phyloP scores from a whole-genome alignment of 257 asterid genomes.

The Rauvolfia tetraphylla region DNA sequence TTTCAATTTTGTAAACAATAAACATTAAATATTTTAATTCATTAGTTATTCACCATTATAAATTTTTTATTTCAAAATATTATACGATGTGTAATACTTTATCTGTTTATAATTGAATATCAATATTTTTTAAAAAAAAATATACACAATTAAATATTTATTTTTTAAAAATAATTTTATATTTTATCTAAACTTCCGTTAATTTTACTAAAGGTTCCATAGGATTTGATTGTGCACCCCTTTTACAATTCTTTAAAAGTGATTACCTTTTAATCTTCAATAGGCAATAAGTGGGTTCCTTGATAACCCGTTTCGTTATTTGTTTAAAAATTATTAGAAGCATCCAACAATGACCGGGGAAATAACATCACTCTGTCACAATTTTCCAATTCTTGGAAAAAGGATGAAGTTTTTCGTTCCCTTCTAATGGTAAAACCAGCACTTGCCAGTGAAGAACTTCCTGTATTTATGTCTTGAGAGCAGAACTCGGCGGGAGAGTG shows the following conservation, averaged over 20 bases:
- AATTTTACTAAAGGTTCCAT: neutral
- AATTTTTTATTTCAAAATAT: too few relatives aligned
- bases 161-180: too few relatives aligned
- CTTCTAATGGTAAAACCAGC: neutral
- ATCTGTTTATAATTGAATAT: too few relatives aligned
- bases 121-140: too few relatives aligned
- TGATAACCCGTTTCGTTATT: neutral
- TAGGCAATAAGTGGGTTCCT: too few relatives aligned
- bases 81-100: too few relatives aligned
- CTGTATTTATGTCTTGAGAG: conserved; percentile 19
- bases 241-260: neutral
- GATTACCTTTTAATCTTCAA: neutral
- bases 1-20: too few relatives aligned
- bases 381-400: neutral
- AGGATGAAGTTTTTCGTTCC: neutral
- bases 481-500: conserved; percentile 30
- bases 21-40: too few relatives aligned
- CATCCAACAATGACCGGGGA: neutral
- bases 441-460: conserved; percentile 20
- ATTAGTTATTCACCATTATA: too few relatives aligned
- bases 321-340: neutral
- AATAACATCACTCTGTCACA: neutral
- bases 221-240: neutral
- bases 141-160: too few relatives aligned
- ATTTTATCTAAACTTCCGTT: too few relatives aligned